phyloP scores from a whole-genome alignment of 106 monocot genomes.

The Xerophyta viscosa region DNA sequence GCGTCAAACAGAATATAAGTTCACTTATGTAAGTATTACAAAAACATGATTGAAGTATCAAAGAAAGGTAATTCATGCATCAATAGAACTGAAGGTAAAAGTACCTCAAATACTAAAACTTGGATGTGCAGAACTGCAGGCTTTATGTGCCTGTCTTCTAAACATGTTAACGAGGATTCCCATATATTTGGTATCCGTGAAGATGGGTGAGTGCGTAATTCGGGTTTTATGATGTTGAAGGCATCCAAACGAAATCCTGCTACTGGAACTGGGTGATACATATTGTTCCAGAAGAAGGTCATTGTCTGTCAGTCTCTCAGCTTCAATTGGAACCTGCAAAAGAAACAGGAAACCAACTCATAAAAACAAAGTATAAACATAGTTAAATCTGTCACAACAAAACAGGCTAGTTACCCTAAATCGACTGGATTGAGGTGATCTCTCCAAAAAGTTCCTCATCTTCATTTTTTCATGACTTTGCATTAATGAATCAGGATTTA shows the following conservation, averaged over 20 bases:
- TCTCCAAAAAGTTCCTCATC: slow-evolving; percentile 52
- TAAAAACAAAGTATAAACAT: too few species aligned
- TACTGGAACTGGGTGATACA: slow-evolving; percentile 51
- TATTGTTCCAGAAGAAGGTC: slow-evolving; percentile 80
- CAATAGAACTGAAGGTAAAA: too few species aligned
- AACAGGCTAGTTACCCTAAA: slow-evolving; percentile 56
- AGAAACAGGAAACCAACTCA: too few species aligned
- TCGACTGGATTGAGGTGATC: slow-evolving; percentile 58
- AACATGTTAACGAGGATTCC: slow-evolving; percentile 54
- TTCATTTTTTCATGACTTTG: slow-evolving; percentile 50
- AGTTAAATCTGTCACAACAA: too few species aligned
- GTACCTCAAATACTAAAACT: slow-evolving; percentile 82
- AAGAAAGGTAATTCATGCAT: too few species aligned
- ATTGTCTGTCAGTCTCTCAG: slow-evolving; percentile 69
- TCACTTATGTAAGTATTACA: too few species aligned
- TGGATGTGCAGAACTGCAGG: slow-evolving; percentile 78
- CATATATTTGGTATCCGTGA: slow-evolving; percentile 44
- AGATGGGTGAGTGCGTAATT: slow-evolving; percentile 71
- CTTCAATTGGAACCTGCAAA: slow-evolving; percentile 73
- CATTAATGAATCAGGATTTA: slow-evolving; percentile 17
- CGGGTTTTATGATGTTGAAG: slow-evolving; percentile 74
- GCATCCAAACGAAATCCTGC: slow-evolving; percentile 92
- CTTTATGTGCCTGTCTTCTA: slow-evolving; percentile 76
- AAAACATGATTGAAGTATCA: too few species aligned
- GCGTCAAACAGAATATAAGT: too few species aligned